Base-by-base conservation (phyloP, 2,329 filamentous ascomycete species). In the Fusarium oligoseptatum region DNA sequence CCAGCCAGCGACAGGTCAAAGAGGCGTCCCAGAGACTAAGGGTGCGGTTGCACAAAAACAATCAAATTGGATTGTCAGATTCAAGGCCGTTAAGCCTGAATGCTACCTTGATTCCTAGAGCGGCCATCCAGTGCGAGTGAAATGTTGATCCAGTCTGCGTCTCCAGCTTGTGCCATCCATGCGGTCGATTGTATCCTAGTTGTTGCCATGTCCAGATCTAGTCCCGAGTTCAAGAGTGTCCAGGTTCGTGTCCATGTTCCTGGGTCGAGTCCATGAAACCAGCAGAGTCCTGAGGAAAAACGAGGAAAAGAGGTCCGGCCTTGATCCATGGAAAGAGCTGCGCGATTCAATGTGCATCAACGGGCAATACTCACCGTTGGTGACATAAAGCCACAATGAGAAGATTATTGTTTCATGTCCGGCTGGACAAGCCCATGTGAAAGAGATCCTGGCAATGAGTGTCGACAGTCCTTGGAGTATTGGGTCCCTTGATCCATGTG, bases 331-430 rank as follows among this genome's bases (percentile, higher is more conserved):
- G 39, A 43, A 32, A 72, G 64, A 73, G 62, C 65, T 68, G 68
- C 60, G 62, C 63, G 60, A 68, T 72, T 73, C 69, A 78, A 77
- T 70, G 58, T 79, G 68, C 60, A 72, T 58, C 67, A 71, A 60
- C 76, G 82, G 83, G 81, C 79, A 73, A 84, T 84, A 85, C 84
- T 85, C 71, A 85, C 84, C 73, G 69, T 55, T 58, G 68, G 50
- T 58, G 76, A 77, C 76, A 61, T 64, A 15, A 66, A 14, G 75
- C 75, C 80, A 72, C 39, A 62, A 56, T 43, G 66, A 68, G 60
- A 65, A 72, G 67, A 75, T 79, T 61, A 76, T 79, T 72, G 77
- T 80, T 79, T 72, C 78, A 79, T 77, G 78, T 80, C 80, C 79
- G 79, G 80, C 50, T 73, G 76, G 80, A 81, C 81, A 80, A 77